phyloP scores from a whole-genome alignment of 345 rosid genomes.

The Lepidium aucheri region DNA sequence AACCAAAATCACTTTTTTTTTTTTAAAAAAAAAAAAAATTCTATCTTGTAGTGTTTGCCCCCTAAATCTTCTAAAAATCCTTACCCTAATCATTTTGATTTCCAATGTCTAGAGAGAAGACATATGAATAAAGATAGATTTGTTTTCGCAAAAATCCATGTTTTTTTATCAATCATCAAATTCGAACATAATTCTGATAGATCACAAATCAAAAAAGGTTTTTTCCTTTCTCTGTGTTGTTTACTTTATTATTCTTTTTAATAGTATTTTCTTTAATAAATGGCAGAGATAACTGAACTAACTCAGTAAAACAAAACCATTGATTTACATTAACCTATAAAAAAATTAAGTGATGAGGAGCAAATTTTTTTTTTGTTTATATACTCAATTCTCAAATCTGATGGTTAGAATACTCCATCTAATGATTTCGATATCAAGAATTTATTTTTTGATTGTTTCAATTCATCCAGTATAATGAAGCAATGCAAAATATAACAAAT shows the following conservation, averaged over 20 bases:
- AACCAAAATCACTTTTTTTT: slow-evolving; percentile 18
- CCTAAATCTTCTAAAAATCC: slow-evolving; percentile 28
- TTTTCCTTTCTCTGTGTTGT: slow-evolving; percentile 2
- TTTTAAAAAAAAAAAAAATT: too few relatives aligned
- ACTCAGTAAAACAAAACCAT: neutral
- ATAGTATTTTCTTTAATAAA: too few relatives aligned
- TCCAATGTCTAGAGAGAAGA: neutral
- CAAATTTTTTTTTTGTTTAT: too few relatives aligned
- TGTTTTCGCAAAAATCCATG: slow-evolving; percentile 9
- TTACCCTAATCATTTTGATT: slow-evolving; percentile 29
- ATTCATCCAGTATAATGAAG: too few relatives aligned
- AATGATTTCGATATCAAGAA: too few relatives aligned
- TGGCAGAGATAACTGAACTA: neutral
- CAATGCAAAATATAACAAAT: too few relatives aligned
- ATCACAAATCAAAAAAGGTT: neutral
- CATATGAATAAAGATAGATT: neutral
- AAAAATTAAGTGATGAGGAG: too few relatives aligned
- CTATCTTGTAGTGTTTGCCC: slow-evolving; percentile 10
- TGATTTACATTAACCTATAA: too few relatives aligned
- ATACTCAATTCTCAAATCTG: too few relatives aligned
- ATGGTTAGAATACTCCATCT: too few relatives aligned
- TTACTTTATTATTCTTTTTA: neutral
- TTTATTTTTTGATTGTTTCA: too few relatives aligned
- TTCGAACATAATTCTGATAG: neutral
- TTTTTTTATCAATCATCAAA: slow-evolving; percentile 13